Percentiles rank a stretch among this genome's conserved stretches.
phyloP scores from a whole-genome alignment of 257 asterid genomes.

The Pogostemon cablin region DNA sequence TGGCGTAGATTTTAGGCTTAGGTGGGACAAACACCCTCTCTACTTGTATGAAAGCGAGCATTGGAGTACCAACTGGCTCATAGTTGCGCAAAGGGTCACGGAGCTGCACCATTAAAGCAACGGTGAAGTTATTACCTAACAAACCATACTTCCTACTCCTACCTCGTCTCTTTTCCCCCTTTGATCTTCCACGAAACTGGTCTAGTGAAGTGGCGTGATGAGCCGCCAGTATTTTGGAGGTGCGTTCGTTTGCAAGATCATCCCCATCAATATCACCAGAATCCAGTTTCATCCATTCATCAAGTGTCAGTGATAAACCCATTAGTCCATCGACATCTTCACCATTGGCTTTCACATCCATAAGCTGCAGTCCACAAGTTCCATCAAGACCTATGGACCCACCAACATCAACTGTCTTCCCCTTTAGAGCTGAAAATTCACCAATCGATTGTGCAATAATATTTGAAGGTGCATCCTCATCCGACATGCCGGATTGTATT shows the following conservation, averaged over 20 bases:
- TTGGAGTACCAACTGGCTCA: constrained; percentile 92
- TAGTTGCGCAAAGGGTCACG: constrained; percentile 90
- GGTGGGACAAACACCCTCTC: constrained; percentile 93
- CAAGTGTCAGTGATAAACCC: constrained; percentile 88
- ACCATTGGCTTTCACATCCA: constrained; percentile 73
- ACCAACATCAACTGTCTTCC: constrained; percentile 49
- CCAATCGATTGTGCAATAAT: constrained; percentile 65
- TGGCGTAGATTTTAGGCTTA: constrained; percentile 71
- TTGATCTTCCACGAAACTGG: constrained; percentile 63
- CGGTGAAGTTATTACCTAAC: constrained; percentile 88
- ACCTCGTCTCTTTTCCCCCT: constrained; percentile 77
- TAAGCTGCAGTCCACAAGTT: constrained; percentile 75
- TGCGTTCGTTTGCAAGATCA: constrained; percentile 68
- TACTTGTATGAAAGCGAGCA: constrained; percentile 96
- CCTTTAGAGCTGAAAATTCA: constrained; percentile 77
- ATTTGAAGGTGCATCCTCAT: constrained; percentile 70
- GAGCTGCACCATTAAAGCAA: constrained; percentile 93
- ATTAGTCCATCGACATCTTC: constrained; percentile 83
- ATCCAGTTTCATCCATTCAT: constrained; percentile 97
- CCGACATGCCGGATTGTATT: constrained; percentile 90
- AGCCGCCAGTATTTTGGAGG: constrained; percentile 83
- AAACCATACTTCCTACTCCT: constrained; percentile 73
- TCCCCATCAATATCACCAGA: constrained; percentile 81
- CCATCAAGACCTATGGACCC: constrained; percentile 86
- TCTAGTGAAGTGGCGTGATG: constrained; percentile 82